Base-by-base conservation (phyloP, 192 early-diverging fungal genomes). In the Entrophospora sp. region DNA sequence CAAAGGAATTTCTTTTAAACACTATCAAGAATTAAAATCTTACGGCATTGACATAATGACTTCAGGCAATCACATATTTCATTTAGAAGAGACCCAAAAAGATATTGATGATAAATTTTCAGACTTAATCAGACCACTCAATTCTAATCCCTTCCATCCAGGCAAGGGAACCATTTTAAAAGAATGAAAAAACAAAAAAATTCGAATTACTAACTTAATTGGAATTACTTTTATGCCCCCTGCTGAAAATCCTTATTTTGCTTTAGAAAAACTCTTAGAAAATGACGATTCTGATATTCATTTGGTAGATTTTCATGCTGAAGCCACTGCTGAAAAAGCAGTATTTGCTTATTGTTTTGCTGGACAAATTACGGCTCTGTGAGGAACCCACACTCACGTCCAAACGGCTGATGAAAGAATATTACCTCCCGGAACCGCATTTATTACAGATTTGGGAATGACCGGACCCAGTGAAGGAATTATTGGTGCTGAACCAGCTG, bases 31-130 rank as follows among this genome's bases (percentile, higher is more conserved):
- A 8, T 34, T 58, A 58, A 58, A 58, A 58, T 18, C 14, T 37
- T 5, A 2, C 7, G 55, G 49, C 2, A 37, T 58, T 58, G 55
- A 58, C 4, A 31, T 58, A 35, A 58, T 58, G 55, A 58, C 55
- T 36, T 58, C 55, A 16, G 55, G 55, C 14, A 58, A 58, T 34
- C 55, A 58, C 35, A 58, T 58, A 12, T 58, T 58, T 58, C 31
- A 27, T 36, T 32, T 12, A 18, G 55, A 58, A 58, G 55, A 58
- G 35, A 58, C 55, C 30, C 31, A 58, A 58, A 58, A 58, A 22
- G 14, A 20, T 58, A 36, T 58, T 22, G 6, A 18, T 7, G 55
- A 58, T 35, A 32, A 35, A 32, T n/a, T n/a, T n/a, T 22, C 55
- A 5, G 32, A 58, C 16, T 58, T 58, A 20, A 35, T 58, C 5